A percentile compares a stretch with the other conserved stretches of the same genome.
Evolutionary conservation across 345 rosid genomes (phyloP).

Genomic region (Eucalyptus urophylla): DNA sequence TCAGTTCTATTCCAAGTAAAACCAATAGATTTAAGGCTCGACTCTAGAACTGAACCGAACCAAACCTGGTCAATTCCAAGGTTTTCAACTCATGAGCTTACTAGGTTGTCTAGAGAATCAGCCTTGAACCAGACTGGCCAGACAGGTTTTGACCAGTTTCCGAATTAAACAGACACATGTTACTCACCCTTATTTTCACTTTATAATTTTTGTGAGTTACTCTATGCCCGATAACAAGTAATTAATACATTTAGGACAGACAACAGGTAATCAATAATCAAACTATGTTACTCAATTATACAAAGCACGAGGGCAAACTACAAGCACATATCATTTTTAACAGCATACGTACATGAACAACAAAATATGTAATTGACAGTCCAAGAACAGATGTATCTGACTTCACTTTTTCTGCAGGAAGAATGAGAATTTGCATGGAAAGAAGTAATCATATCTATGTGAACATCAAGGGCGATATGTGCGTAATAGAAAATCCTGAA

Average conservation of each 20-base stretch:
- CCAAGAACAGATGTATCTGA: neutral
- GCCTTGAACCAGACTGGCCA: neutral
- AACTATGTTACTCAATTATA: neutral
- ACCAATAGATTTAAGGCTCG: neutral
- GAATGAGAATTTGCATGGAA: too few relatives aligned
- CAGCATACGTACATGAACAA: neutral
- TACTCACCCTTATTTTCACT: neutral
- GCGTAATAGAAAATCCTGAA: neutral
- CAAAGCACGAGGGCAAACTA: neutral
- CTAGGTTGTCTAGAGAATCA: neutral
- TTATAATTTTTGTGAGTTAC: neutral
- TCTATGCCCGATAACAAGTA: neutral
- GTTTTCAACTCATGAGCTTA: neutral
- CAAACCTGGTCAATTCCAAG: neutral
- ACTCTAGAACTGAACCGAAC: neutral
- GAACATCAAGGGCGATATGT: neutral
- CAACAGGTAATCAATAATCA: neutral
- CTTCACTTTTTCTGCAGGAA: too few relatives aligned
- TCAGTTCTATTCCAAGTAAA: too few relatives aligned
- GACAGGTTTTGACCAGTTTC: fast-evolving
- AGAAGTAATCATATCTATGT: neutral
- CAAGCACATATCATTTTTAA: neutral
- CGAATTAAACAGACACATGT: neutral
- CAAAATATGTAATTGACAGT: neutral
- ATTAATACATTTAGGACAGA: neutral